Percentiles rank a stretch among this genome's conserved stretches.
phyloP scores from a whole-genome alignment of 495 filamentous ascomycete species.

The Penicillium samsonianum region DNA sequence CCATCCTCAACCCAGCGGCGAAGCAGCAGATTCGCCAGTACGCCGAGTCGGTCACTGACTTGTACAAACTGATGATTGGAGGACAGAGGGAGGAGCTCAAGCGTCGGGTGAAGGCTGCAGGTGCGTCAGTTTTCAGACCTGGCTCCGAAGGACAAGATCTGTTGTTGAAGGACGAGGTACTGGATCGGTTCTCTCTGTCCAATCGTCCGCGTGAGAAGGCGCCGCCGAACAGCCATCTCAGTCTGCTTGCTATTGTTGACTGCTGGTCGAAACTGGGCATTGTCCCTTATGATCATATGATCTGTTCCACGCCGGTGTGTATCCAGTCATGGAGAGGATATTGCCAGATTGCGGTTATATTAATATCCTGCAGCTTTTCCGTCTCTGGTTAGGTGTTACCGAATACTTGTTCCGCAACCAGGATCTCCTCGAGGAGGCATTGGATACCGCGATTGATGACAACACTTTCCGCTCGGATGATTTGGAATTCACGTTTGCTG shows the following conservation, averaged over 20 bases:
- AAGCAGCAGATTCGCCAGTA: constrained; percentile 93
- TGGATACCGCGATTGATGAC: constrained; percentile 84
- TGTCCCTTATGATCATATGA: constrained; percentile 98
- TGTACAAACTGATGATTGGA: constrained; percentile 94
- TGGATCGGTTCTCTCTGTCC: constrained; percentile 83
- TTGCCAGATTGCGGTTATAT: not conserved
- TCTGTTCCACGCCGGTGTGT: constrained; percentile 88
- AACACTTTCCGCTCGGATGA: constrained; percentile 87
- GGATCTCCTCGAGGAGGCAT: constrained; percentile 77
- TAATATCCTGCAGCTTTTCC: constrained; percentile 67
- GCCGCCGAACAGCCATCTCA: constrained; percentile 87
- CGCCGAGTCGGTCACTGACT: constrained; percentile 84
- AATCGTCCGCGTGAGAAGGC: constrained; percentile 60
- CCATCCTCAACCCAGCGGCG: constrained; percentile 91
- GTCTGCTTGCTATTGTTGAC: constrained; percentile 96
- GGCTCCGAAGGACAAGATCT: constrained; percentile 60
- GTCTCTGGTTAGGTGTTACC: constrained; percentile 95
- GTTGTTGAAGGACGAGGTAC: constrained; percentile 76
- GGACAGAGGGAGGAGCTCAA: constrained; percentile 80
- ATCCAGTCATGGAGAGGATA: not conserved
- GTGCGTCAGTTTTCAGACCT: constrained; percentile 73
- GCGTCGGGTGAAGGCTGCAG: constrained; percentile 72
- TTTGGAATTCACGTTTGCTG: constrained; percentile 95
- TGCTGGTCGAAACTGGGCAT: constrained; percentile 94
- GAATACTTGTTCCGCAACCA: constrained; percentile 92